Evolutionary conservation across 495 filamentous ascomycete species (phyloP).

Genomic region (Astrothelium macrocarpum): DNA sequence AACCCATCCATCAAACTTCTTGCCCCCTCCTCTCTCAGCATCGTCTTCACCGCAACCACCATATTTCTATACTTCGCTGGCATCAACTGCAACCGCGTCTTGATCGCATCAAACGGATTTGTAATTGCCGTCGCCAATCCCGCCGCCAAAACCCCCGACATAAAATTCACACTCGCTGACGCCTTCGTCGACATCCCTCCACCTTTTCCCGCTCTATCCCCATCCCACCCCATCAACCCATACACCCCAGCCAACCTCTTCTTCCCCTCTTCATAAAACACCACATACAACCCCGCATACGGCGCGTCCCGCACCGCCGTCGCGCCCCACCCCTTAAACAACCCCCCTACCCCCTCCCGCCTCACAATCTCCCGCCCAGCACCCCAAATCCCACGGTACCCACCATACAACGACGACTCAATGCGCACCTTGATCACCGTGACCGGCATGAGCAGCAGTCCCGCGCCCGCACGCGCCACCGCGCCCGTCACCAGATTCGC

Average conservation of each 20-base stretch:
- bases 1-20: conserved; percentile 79
- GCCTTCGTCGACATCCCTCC: conserved; percentile 23
- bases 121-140: conserved; percentile 76
- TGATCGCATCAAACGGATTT: conserved; percentile 94
- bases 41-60: conserved; percentile 59
- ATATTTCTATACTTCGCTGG: conserved; percentile 79
- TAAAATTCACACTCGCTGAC: conserved; percentile 73
- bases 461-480: conserved; percentile 69
- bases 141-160: conserved; percentile 67
- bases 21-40: conserved; percentile 74
- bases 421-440: conserved; percentile 97
- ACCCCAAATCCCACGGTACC: conserved; percentile 64
- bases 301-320: conserved; percentile 90
- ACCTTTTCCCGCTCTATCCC: neutral
- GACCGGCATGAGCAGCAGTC: conserved; percentile 89
- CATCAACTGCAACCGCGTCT: conserved; percentile 87
- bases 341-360: conserved; percentile 67
- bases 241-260: conserved; percentile 41
- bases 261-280: conserved; percentile 90
- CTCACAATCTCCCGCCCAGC: conserved; percentile 67
- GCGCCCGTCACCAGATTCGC: conserved; percentile 83
- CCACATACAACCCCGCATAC: conserved; percentile 87
- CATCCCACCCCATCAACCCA: neutral
- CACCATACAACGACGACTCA: conserved; percentile 70
- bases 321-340: conserved; percentile 89